Conservation (phyloP, 257 asterid species). For the Paraleonurus japonicus region DNA sequence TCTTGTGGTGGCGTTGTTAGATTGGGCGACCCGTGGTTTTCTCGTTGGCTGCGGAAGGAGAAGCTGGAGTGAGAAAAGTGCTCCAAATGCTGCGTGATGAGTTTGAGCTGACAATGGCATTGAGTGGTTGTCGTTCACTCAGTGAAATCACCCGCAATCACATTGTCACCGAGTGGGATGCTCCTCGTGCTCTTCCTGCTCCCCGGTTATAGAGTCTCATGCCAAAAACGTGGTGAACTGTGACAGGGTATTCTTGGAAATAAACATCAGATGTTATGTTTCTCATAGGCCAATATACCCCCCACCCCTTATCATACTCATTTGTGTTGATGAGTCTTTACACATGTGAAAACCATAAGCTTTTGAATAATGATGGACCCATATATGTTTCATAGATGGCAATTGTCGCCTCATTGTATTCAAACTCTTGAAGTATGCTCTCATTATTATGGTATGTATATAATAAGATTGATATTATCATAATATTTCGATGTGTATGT, state of each 20-base stretch:
- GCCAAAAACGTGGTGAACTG: background rate
- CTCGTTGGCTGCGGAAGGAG: slow-evolving; percentile 91
- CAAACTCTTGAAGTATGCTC: background rate
- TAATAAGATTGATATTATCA: no score
- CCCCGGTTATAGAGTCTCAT: slow-evolving; percentile 55
- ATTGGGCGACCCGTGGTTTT: slow-evolving; percentile 92
- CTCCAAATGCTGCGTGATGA: slow-evolving; percentile 88
- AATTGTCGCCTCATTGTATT: slow-evolving; percentile 17
- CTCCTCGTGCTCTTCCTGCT: slow-evolving; percentile 49
- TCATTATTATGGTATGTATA: background rate
- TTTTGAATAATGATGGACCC: slow-evolving; percentile 30
- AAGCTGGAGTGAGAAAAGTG: slow-evolving; percentile 75
- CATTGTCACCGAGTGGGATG: slow-evolving; percentile 78
- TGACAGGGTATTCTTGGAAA: background rate
- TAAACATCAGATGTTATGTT: slow-evolving; percentile 18
- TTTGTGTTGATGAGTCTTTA: slow-evolving; percentile 29
- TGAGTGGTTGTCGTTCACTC: slow-evolving; percentile 79
- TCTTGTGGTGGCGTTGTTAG: slow-evolving; percentile 40
- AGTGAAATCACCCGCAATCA: slow-evolving; percentile 84
- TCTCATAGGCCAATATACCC: slow-evolving; percentile 20
- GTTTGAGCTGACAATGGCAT: slow-evolving; percentile 93
- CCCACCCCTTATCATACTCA: slow-evolving; percentile 18
- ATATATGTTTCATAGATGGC: slow-evolving; percentile 9
- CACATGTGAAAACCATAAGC: slow-evolving; percentile 17
- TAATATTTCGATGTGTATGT: no score